Percentiles rank a stretch among this genome's conserved stretches.
Evolutionary conservation across 2,329 filamentous ascomycete species (phyloP).

Genomic region (Setomelanomma holmii): DNA sequence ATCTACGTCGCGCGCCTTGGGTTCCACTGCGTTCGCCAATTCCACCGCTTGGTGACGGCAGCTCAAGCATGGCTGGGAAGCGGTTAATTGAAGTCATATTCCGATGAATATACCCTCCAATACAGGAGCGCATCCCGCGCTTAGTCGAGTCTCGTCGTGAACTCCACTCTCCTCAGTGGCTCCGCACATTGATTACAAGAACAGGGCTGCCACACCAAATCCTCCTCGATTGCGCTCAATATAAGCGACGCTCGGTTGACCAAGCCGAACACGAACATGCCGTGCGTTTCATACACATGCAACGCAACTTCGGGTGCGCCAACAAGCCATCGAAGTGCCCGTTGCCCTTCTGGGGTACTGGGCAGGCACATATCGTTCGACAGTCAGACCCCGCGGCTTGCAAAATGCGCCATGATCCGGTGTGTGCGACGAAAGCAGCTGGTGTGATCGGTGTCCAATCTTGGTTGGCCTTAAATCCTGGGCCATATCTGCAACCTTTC

Average conservation of each 20-base stretch:
- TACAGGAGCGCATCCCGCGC: conserved; percentile 19
- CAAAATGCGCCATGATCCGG: conserved; percentile 3
- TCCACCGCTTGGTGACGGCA: conserved; percentile 17
- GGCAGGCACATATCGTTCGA: conserved; percentile 2
- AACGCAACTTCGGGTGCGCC: neutral
- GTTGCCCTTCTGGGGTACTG: neutral
- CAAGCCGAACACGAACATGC: conserved; percentile 9
- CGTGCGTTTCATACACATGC: conserved; percentile 3
- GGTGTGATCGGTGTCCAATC: conserved; percentile 11
- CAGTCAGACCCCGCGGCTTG: conserved; percentile 10
- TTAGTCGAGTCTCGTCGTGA: conserved; percentile 3
- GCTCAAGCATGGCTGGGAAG: conserved; percentile 4
- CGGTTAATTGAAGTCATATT: conserved; percentile 4
- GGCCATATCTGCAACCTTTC: conserved; percentile 3
- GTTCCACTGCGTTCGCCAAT: conserved; percentile 4
- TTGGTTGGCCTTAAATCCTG: too few relatives aligned
- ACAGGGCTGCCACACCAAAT: conserved; percentile 12
- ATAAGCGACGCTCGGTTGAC: conserved; percentile 8
- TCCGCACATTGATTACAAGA: conserved; percentile 10
- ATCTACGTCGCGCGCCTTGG: conserved; percentile 9
- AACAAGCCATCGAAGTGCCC: neutral
- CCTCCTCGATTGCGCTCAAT: neutral
- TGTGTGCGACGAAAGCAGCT: conserved; percentile 5
- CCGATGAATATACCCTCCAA: conserved; percentile 9
- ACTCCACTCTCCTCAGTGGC: conserved; percentile 8